These are phyloP conservation scores for Blastobotrys aristatus DNA, from an alignment of 1,139 yeast species.

Conservation along the genomic window DNA sequence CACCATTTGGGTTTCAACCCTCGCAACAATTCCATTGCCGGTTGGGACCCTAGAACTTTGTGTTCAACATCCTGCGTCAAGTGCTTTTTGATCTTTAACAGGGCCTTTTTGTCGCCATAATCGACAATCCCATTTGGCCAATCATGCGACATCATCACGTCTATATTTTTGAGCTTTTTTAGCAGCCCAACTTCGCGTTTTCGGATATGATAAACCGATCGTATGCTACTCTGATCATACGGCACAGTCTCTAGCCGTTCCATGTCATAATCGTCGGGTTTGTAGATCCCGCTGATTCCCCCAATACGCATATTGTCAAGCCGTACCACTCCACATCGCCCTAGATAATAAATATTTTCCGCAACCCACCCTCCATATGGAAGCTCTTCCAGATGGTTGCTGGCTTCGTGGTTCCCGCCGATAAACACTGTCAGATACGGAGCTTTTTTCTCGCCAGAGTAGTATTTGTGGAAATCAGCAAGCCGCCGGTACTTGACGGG, in stretches of 20 bases:
- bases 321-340: constrained; percentile 71
- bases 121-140: constrained; percentile 86
- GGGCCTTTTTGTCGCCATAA: constrained; percentile 49
- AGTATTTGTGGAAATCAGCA: constrained; percentile 79
- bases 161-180: constrained; percentile 39
- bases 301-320: constrained; percentile 68
- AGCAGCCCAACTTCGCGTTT: constrained; percentile 58
- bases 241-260: constrained; percentile 48
- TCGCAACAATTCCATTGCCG: constrained; percentile 53
- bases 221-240: constrained; percentile 40
- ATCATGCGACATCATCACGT: constrained; percentile 73
- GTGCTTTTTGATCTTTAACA: constrained; percentile 59
- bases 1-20: constrained; percentile 61
- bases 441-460: constrained; percentile 54
- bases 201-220: constrained; percentile 72
- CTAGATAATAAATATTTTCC: constrained; percentile 83
- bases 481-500: constrained; percentile 47
- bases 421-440: constrained; percentile 77
- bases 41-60: constrained; percentile 69
- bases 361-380: constrained; percentile 94
- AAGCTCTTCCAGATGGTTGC: constrained; percentile 67
- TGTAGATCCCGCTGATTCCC: constrained; percentile 84
- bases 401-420: constrained; percentile 96
- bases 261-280: constrained; percentile 41
- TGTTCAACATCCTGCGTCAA: constrained; percentile 58